Evolutionary conservation across 176 grass and related monocot genomes (phyloP).

Genomic region (Miscanthus lutarioriparius): DNA sequence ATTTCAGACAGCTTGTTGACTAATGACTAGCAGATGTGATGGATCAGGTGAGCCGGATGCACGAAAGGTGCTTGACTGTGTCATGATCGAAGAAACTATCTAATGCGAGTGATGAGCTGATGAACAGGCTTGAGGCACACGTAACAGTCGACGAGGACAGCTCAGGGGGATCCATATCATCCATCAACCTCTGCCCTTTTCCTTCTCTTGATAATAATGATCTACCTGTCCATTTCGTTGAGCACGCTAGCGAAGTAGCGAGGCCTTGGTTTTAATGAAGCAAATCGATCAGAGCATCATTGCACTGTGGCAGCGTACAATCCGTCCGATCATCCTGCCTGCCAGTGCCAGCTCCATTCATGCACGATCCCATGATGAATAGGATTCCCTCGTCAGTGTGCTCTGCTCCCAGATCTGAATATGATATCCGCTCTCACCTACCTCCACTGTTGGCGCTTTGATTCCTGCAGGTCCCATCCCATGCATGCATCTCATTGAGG

Average conservation of each 20-base stretch:
- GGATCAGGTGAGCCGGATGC: neutral
- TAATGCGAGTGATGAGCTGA: neutral
- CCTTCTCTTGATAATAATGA: too few relatives aligned
- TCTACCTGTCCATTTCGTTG: neutral
- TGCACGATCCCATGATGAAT: too few relatives aligned
- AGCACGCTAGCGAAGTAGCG: neutral
- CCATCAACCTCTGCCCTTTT: neutral
- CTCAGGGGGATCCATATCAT: neutral
- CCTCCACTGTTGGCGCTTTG: neutral
- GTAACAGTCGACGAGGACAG: neutral
- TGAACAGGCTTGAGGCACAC: neutral
- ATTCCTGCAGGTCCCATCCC: neutral
- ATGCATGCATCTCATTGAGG: too few relatives aligned
- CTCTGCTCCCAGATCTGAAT: slow-evolving; percentile 6
- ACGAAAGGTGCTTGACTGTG: neutral
- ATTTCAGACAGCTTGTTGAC: neutral
- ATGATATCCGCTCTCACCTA: slow-evolving; percentile 2
- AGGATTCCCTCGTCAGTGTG: neutral
- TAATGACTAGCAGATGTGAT: neutral
- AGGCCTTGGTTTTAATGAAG: neutral
- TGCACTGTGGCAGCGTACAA: neutral
- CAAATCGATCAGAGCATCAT: neutral
- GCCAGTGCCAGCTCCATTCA: too few relatives aligned
- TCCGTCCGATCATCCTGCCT: neutral
- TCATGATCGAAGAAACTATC: neutral